A percentile compares a stretch with the other conserved stretches of the same genome.
phyloP scores from a whole-genome alignment of 148 eudicot genomes.

The Rhododendron molle region DNA sequence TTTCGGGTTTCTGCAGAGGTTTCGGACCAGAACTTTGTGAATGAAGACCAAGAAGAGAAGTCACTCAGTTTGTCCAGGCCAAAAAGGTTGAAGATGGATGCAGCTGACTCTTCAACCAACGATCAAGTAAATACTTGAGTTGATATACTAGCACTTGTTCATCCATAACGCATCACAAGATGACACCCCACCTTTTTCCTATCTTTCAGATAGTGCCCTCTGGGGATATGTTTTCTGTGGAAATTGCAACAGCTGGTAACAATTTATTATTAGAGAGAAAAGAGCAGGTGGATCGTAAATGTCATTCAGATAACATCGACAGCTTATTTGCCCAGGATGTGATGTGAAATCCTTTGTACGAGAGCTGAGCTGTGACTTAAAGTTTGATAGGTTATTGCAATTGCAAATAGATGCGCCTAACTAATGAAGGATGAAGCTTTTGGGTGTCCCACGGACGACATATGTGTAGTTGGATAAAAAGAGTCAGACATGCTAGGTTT shows the following conservation, averaged over 20 bases:
- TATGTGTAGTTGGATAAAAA: not conserved
- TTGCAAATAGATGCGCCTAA: not conserved
- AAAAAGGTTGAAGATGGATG: constrained; percentile 23
- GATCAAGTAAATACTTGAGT: constrained; percentile 18
- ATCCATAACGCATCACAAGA: not conserved
- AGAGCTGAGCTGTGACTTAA: not conserved
- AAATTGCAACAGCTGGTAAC: not conserved
- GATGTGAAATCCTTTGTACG: not conserved
- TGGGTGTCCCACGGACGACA: not conserved
- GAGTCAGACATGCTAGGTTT: not conserved
- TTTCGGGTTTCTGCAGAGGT: constrained; percentile 23
- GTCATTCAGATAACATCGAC: not conserved
- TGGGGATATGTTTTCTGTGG: not conserved
- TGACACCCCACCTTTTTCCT: not conserved
- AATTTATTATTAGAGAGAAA: not conserved
- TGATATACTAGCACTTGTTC: not conserved
- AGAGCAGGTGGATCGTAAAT: not conserved
- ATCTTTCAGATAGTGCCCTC: constrained; percentile 4
- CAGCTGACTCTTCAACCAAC: constrained; percentile 4
- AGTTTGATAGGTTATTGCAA: constrained; percentile 2
- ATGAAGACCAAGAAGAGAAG: constrained; percentile 14
- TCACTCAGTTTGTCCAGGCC: not conserved
- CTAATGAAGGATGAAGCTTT: not conserved
- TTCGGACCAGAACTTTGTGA: constrained; percentile 30
- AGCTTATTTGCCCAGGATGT: not conserved